phyloP scores from a whole-genome alignment of 768 basidiomycete species.

The Lepiota venenata region DNA sequence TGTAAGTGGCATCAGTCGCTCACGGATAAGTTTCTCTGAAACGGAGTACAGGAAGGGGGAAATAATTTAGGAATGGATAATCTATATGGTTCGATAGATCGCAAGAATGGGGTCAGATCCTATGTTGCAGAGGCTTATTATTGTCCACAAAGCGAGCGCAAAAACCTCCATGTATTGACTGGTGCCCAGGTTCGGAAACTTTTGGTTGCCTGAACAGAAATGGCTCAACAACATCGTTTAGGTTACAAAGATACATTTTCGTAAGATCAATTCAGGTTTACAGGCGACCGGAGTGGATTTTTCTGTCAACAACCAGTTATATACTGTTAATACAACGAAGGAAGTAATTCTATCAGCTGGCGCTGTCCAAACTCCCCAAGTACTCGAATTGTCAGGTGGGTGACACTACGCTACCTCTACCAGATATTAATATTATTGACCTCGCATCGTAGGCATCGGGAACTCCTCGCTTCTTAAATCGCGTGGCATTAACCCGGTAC shows the following conservation, averaged over 20 bases:
- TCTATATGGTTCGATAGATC: not conserved
- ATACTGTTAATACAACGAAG: no score
- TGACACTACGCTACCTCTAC: no score
- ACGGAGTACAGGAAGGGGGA: not conserved
- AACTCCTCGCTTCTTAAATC: no score
- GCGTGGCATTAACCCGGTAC: no score
- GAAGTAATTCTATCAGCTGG: no score
- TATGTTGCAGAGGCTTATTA: not conserved
- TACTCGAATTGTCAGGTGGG: no score
- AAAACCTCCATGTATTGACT: not conserved
- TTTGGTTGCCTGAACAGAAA: not conserved
- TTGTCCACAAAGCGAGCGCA: not conserved
- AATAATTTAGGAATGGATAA: not conserved
- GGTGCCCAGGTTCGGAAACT: not conserved
- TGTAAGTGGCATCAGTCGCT: not conserved
- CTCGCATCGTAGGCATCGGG: no score
- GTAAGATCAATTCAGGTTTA: no score
- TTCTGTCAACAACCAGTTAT: no score
- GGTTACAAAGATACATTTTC: not conserved
- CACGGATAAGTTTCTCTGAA: not conserved
- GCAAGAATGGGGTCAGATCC: not conserved
- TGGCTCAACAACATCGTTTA: not conserved
- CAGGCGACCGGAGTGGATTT: not conserved
- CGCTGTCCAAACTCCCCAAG: no score
- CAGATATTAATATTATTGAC: no score